Conservation (phyloP, 441 rosid species). For the Dalechampia spathulata region DNA sequence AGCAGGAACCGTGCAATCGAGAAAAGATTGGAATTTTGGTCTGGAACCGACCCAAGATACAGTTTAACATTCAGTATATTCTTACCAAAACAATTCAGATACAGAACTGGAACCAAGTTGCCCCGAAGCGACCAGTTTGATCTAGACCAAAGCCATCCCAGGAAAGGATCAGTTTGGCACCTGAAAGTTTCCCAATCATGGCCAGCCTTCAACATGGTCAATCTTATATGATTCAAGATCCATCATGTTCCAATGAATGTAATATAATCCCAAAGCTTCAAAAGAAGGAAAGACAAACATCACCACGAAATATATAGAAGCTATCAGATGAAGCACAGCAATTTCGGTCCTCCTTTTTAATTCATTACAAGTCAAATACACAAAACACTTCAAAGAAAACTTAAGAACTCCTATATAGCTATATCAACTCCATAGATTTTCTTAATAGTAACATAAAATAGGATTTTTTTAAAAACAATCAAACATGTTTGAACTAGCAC, state of each 20-base stretch:
- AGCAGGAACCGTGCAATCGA: too few species aligned
- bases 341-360: neutral
- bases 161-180: too few species aligned
- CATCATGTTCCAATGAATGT: too few species aligned
- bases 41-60: too few species aligned
- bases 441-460: neutral
- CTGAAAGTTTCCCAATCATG: too few species aligned
- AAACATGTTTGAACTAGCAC: conserved; percentile 11
- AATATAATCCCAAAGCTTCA: neutral
- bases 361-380: conserved; percentile 7
- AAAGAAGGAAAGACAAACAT: neutral
- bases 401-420: conserved; percentile 5
- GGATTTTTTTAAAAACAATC: conserved; percentile 19
- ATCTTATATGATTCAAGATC: neutral
- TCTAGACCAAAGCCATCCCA: too few species aligned
- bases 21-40: too few species aligned
- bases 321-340: neutral
- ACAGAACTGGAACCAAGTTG: too few species aligned
- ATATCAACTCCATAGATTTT: conserved; percentile 12
- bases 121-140: too few species aligned
- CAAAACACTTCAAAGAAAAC: conserved; percentile 3
- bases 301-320: neutral
- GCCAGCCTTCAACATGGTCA: neutral
- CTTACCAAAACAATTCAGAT: too few species aligned
- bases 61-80: too few species aligned